Conservation (phyloP, 495 filamentous ascomycete species). For the Penicillium psychrofluorescens region DNA sequence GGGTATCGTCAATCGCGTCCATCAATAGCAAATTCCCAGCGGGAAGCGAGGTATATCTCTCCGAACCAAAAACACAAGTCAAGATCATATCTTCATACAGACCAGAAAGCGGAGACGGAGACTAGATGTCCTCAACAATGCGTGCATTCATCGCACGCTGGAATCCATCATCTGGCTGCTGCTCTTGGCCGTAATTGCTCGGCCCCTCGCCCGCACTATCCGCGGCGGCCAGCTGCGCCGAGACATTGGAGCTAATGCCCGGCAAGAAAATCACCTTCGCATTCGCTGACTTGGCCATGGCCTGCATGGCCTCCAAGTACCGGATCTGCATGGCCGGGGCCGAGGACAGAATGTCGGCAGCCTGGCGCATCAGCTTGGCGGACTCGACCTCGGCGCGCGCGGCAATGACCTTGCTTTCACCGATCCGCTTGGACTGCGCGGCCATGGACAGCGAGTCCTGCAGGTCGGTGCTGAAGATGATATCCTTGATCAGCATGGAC, state of each 20-base stretch:
- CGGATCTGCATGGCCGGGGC: constrained; percentile 99
- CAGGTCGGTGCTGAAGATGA: constrained; percentile 92
- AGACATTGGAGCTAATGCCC: constrained; percentile 42
- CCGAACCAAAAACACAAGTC: constrained; percentile 6
- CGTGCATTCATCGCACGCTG: constrained; percentile 77
- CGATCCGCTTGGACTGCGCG: constrained; percentile 96
- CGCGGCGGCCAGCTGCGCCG: constrained; percentile 41
- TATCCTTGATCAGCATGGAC: constrained; percentile 99
- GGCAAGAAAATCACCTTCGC: constrained; percentile 97
- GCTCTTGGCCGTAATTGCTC: constrained; percentile 36
- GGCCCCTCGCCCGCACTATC: constrained; percentile 54
- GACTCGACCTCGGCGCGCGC: constrained; percentile 95
- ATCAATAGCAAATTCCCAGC: constrained; percentile 7
- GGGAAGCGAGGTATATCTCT: not conserved
- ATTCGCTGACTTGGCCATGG: constrained; percentile 95
- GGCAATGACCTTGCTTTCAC: constrained; percentile 96
- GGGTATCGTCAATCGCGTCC: constrained; percentile 30
- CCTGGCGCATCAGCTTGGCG: constrained; percentile 96
- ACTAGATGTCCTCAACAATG: constrained; percentile 80
- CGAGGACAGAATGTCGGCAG: constrained; percentile 86
- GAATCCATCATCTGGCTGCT: constrained; percentile 55
- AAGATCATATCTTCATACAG: constrained; percentile 16
- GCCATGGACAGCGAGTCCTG: constrained; percentile 99
- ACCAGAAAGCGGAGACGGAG: not conserved
- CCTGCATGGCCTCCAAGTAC: constrained; percentile 98